phyloP scores from a whole-genome alignment of 2,329 filamentous ascomycete species.

The Fusarium torreyae region DNA sequence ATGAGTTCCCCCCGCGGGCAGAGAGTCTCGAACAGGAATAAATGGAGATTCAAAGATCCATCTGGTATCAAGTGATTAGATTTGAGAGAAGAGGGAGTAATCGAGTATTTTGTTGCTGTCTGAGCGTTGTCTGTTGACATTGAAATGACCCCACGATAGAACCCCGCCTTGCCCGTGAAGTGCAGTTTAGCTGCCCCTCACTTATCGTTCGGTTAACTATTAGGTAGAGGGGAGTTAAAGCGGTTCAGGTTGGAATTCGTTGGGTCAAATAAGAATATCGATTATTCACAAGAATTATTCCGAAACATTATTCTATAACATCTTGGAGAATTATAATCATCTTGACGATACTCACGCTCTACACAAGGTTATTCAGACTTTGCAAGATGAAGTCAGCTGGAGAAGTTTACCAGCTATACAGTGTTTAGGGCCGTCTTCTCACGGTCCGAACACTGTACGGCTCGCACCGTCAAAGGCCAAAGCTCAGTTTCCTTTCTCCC shows the following conservation, averaged over 20 bases:
- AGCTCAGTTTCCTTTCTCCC: not conserved
- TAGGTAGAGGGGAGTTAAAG: no score
- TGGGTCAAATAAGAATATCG: no score
- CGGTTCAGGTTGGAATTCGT: no score
- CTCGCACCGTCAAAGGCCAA: not conserved
- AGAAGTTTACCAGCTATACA: constrained; percentile 3
- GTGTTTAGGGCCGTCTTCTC: not conserved
- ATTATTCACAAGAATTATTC: no score
- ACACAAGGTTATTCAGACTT: no score
- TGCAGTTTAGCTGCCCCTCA: no score
- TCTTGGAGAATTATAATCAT: no score
- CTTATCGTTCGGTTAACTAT: no score
- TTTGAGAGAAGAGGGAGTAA: not conserved
- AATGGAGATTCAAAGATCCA: constrained; percentile 9
- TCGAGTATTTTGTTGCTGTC: not conserved
- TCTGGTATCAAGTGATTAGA: not conserved
- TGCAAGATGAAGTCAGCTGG: no score
- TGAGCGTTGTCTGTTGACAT: constrained; percentile 3
- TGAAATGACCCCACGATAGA: constrained; percentile 25
- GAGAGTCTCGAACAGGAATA: constrained; percentile 18
- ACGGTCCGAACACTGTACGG: not conserved
- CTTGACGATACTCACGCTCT: no score
- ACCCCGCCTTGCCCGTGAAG: constrained; percentile 6
- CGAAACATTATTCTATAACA: no score
- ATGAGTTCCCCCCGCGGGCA: constrained; percentile 8